phyloP scores from a whole-genome alignment of 2,329 filamentous ascomycete species.

The Talaromyces amestolkiae region DNA sequence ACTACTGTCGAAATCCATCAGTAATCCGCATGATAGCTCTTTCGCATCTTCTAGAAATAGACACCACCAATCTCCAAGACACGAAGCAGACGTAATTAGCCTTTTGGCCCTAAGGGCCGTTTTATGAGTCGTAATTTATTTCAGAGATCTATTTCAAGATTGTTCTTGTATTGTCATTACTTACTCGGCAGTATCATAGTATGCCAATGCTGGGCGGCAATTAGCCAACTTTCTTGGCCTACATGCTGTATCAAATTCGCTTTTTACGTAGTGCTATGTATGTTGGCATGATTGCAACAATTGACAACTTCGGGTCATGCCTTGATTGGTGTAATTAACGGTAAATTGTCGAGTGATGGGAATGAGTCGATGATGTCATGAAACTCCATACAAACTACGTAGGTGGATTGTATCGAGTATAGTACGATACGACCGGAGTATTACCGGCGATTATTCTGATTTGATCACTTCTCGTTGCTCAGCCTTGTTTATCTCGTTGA shows the following conservation, averaged over 20 bases:
- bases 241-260: neutral
- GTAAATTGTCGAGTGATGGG: neutral
- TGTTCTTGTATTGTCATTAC: conserved; percentile 6
- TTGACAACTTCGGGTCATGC: neutral
- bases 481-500: neutral
- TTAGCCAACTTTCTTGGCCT: neutral
- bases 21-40: neutral
- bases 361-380: conserved; percentile 3
- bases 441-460: neutral
- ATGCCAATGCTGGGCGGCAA: neutral
- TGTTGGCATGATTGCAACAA: neutral
- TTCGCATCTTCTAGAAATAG: conserved; percentile 5
- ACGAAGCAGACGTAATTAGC: neutral
- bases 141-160: neutral
- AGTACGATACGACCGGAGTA: neutral
- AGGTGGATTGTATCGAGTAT: neutral
- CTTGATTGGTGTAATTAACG: neutral
- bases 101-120: neutral
- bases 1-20: neutral
- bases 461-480: neutral
- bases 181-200: no score
- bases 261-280: neutral
- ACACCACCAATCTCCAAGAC: neutral
- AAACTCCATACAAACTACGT: neutral
- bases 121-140: neutral